Evolutionary conservation across 257 asterid genomes (phyloP), one percentile per base, ranked within the genome.

Genomic region (Craterostigma plantagineum): DNA sequence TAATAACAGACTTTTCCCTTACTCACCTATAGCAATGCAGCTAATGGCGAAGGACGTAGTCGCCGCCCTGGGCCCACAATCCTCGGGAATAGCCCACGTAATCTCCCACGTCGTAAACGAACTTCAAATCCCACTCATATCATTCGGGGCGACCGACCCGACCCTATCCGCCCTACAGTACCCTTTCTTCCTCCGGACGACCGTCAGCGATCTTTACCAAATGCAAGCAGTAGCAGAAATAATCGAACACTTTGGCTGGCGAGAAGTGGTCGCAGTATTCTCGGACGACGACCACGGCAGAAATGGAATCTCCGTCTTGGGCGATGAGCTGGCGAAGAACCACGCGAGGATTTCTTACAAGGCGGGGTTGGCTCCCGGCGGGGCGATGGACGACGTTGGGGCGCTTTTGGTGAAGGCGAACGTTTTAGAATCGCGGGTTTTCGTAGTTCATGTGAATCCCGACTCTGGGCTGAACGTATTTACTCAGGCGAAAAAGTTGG

Each of bases 251-350:
- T 79, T 63, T 10, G 76, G 62, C n/a, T 79, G 90, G 90, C 54
- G 70, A 38, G 81, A 72, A 59, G 76, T 79, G 1, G 63, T 70
- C 10, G 78, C 84, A 49, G 56, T 79, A 42, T 79, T 45, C 35
- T 83, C 72, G 0, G 92, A 79, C 14, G 92, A 79, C 54, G 90
- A 79, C 23, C 60, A 73, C 38, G 92, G 92, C 33, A 62, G 92
- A 46, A 72, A 63, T 3, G 90, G 90, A 17, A 61, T 79, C 49
- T 70, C 90, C n/a, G 55, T 56, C 14, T 46, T 76, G 50, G 74
- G 78, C 0, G 92, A 72, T 11, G 90, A 81, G 3, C 81, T 76
- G 33, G 53, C 76, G 3, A 59, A 44, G 53, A 67, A 79, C 7
- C 81, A 71, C 0, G 74, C 81, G 56, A 72, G 60, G 66, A 66